These are phyloP conservation scores for Nyctanthes arbortristis DNA, from an alignment of 257 asterid genomes.

Conservation along the genomic window DNA sequence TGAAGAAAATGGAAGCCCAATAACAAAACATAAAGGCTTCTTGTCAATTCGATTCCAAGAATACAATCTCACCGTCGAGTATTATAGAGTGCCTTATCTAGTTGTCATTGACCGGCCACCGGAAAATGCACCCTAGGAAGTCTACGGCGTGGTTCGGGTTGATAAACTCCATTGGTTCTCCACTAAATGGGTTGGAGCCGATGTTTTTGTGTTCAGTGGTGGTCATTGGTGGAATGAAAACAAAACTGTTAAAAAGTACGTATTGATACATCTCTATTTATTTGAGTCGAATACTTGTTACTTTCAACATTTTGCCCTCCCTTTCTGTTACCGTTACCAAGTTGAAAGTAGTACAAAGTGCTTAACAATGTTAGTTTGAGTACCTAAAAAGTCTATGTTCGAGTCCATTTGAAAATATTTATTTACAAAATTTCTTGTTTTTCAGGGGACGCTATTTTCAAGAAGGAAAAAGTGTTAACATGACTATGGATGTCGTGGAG, in stretches of 20 bases:
- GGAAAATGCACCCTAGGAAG: constrained; percentile 45
- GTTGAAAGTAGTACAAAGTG: too few species aligned
- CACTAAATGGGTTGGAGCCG: constrained; percentile 67
- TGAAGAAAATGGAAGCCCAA: constrained; percentile 76
- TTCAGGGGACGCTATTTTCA: constrained; percentile 85
- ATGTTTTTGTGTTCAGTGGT: constrained; percentile 66
- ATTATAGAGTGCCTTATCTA: constrained; percentile 81
- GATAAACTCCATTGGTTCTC: constrained; percentile 83
- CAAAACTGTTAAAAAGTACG: constrained; percentile 71
- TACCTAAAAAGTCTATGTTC: too few species aligned
- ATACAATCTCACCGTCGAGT: constrained; percentile 74
- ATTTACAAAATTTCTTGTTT: neutral
- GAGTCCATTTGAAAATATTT: too few species aligned
- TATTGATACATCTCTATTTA: too few species aligned
- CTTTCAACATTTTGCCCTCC: too few species aligned
- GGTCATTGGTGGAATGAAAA: constrained; percentile 98
- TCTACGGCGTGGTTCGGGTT: constrained; percentile 60
- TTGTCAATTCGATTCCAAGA: constrained; percentile 77
- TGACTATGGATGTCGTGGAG: constrained; percentile 75
- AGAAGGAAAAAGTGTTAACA: constrained; percentile 60
- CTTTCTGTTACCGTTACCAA: too few species aligned
- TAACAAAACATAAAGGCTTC: constrained; percentile 81
- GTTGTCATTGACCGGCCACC: constrained; percentile 64
- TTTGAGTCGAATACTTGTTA: too few species aligned
- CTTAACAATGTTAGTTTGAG: too few species aligned